Conservation (phyloP, 78 protist genomes). For the Dictyostelium firmibasis region DNA sequence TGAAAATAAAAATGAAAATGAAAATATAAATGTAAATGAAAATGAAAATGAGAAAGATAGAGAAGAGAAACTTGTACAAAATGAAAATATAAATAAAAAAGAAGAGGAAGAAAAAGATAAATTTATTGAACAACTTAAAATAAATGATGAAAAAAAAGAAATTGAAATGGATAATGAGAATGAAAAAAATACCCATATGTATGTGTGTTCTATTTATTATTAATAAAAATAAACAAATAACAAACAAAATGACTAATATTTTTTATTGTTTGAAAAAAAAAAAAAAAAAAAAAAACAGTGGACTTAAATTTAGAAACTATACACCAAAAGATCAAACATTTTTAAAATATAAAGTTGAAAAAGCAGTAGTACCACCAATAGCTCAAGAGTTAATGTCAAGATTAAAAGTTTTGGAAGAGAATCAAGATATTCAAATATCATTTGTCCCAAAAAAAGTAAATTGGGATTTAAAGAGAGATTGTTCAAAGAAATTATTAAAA, state of each 20-base stretch:
- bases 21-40: neutral
- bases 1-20: neutral
- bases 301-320: slow-evolving; percentile 74
- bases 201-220: neutral
- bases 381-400: slow-evolving; percentile 48
- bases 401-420: slow-evolving; percentile 19
- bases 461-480: slow-evolving; percentile 73
- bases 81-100: neutral
- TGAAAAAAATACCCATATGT: neutral
- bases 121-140: neutral
- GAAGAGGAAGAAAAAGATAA: slow-evolving; percentile 5
- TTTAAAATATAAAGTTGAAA: slow-evolving; percentile 28
- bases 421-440: slow-evolving; percentile 20
- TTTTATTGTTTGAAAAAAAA: neutral
- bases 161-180: slow-evolving; percentile 9
- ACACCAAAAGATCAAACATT: slow-evolving; percentile 47
- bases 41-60: neutral
- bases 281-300: neutral
- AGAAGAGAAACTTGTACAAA: no score
- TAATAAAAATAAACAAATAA: neutral
- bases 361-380: slow-evolving; percentile 38
- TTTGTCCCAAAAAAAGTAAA: slow-evolving; percentile 46
- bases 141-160: neutral
- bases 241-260: neutral
- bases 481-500: slow-evolving; percentile 23